Evolutionary conservation across 192 early-diverging fungal species (phyloP), one percentile per base, ranked within the genome.

Genomic region (Umbelopsis sp.): DNA sequence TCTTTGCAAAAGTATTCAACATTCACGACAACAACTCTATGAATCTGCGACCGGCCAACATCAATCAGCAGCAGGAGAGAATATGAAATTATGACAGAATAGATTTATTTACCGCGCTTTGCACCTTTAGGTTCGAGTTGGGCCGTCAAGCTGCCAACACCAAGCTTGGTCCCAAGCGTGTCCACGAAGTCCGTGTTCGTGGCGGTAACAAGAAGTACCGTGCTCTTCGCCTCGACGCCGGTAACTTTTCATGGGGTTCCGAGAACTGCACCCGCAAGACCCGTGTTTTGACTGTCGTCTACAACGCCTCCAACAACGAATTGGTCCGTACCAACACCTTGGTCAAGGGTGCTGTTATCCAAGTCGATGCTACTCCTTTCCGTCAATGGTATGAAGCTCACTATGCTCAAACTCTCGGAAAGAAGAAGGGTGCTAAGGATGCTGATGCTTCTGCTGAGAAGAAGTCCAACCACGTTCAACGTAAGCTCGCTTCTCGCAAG

Each of bases 251-350:
- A 52, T 99, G 97, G 97, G 96, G 91, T 78, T 96, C 96, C 27
- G 95, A 99, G 87, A 81, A 92, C 66, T 81, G 91, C 85, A 93
- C 97, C 76, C 93, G 92, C 87, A 97, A 97, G 92, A 92, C 94
- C 75, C 94, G 97, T 91, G 91, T 96, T 75, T 86, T 97, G 78
- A 82, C 86, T 64, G 97, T 99, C 76, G 92, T 93, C 71, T 99
- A 98, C 93, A 99, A 99, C 86, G 91, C 97, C 73, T 95, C 97
- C 85, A 98, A 98, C 94, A 99, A 99, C 92, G 97, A 99, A 88
- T 89, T 99, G 78, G 97, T 99, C 85, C 95, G 97, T 80, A 99
- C 97, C 86, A 96, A 96, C 91, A 99, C 97, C 64, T 87, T 99
- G 48, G 97, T 99, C 61, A 99, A 99, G 93, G 94, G 95, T 74